Evolutionary conservation across 108 stramenopile species (phyloP).

Genomic region (Pseudonitzschia pungens): DNA sequence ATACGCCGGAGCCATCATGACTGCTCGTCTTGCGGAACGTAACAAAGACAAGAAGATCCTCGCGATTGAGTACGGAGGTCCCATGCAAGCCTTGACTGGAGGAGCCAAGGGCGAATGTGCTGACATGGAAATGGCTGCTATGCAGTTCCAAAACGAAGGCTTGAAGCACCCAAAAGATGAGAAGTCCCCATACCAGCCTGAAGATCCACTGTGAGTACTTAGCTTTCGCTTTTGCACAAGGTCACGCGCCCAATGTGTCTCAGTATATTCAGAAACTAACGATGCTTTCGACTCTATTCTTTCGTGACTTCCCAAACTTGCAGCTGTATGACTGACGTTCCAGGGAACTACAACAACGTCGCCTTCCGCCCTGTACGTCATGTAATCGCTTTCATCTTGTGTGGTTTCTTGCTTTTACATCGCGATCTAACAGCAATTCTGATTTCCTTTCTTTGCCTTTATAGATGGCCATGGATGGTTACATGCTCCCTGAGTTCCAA

Average conservation of each 20-base stretch:
- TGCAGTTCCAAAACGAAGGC: not conserved
- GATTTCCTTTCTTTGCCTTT: no score
- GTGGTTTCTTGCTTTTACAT: no score
- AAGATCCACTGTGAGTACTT: not conserved
- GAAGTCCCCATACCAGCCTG: not conserved
- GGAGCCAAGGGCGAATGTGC: not conserved
- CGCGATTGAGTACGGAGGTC: constrained; percentile 1
- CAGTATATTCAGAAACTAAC: no score
- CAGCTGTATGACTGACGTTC: not conserved
- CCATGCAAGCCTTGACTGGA: not conserved
- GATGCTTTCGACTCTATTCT: no score
- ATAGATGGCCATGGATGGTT: no score
- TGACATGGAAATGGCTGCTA: not conserved
- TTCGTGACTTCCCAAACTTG: no score
- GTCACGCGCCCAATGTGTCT: no score
- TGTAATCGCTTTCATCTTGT: not conserved
- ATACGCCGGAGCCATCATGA: not conserved
- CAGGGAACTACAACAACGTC: constrained; percentile 4
- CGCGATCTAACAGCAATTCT: no score
- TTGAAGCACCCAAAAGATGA: not conserved
- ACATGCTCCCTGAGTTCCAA: not conserved
- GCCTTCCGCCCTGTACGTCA: not conserved
- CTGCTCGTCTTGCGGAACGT: not conserved
- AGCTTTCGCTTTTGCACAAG: no score
- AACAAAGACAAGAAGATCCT: not conserved